Percentiles rank a stretch among this genome's conserved stretches.
These are phyloP conservation scores for Alternaria postmessia DNA, from an alignment of 2,329 filamentous ascomycete species.

Conservation along the genomic window DNA sequence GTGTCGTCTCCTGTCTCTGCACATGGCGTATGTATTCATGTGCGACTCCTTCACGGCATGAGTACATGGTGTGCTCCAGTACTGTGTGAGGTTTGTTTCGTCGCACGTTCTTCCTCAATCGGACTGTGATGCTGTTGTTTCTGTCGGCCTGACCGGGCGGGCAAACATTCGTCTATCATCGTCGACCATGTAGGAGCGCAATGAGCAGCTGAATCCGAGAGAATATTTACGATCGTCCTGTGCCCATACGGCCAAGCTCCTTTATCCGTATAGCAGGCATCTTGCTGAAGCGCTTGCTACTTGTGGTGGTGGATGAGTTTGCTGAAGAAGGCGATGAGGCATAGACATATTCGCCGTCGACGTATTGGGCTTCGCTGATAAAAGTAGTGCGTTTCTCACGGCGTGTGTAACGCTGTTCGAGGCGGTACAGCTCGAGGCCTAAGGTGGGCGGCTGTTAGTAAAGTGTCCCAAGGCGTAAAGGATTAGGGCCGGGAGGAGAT, in stretches of 20 bases:
- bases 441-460: conserved; percentile 13
- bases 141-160: neutral
- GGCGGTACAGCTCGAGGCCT: conserved; percentile 89
- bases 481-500: conserved; percentile 12
- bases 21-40: neutral
- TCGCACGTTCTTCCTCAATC: neutral
- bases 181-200: neutral
- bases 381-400: conserved; percentile 91
- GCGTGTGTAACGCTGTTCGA: conserved; percentile 94
- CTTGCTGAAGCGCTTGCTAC: conserved; percentile 46
- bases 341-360: conserved; percentile 95
- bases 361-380: conserved; percentile 86
- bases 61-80: neutral
- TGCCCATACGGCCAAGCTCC: conserved; percentile 41
- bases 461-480: conserved; percentile 2
- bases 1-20: neutral
- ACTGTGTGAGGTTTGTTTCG: neutral
- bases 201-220: neutral
- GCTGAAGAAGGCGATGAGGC: conserved; percentile 48
- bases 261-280: conserved; percentile 44
- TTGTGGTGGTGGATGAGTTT: conserved; percentile 37
- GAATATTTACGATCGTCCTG: conserved; percentile 31
- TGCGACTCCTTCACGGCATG: neutral
- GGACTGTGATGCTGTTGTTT: neutral
- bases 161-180: neutral